These are phyloP conservation scores for Didymella lethalis DNA, from an alignment of 2,329 filamentous ascomycete species.

Conservation along the genomic window DNA sequence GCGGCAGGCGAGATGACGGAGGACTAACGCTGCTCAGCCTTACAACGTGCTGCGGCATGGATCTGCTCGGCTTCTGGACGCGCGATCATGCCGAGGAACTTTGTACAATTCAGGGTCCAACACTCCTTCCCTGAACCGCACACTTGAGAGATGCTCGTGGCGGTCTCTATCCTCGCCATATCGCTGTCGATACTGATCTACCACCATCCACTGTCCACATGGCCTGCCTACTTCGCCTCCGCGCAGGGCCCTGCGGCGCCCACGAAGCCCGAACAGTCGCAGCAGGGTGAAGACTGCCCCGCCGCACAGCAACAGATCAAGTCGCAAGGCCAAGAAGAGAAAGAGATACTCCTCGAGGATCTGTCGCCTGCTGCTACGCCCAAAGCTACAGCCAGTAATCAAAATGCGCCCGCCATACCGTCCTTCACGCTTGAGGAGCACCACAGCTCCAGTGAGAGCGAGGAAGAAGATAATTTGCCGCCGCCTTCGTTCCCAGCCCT, in stretches of 20 bases:
- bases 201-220: slow-evolving; percentile 48
- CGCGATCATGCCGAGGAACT: slow-evolving; percentile 9
- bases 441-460: slow-evolving; percentile 36
- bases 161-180: slow-evolving; percentile 48
- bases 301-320: slow-evolving; percentile 28
- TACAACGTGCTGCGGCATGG: slow-evolving; percentile 16
- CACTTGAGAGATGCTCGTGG: slow-evolving; percentile 49
- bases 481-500: slow-evolving; percentile 56
- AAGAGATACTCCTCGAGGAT: slow-evolving; percentile 2
- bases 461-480: slow-evolving; percentile 48
- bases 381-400: slow-evolving; percentile 34
- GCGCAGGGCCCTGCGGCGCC: slow-evolving; percentile 20
- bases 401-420: slow-evolving; percentile 35
- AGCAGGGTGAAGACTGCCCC: slow-evolving; percentile 25
- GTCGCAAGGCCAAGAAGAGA: slow-evolving; percentile 20
- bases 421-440: slow-evolving; percentile 50
- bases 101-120: slow-evolving; percentile 25
- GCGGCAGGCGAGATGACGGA: slow-evolving; percentile 15
- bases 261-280: slow-evolving; percentile 27
- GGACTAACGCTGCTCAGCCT: slow-evolving; percentile 16
- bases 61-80: slow-evolving; percentile 13
- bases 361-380: slow-evolving; percentile 45
- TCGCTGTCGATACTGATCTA: slow-evolving; percentile 50
- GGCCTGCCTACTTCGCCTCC: slow-evolving; percentile 35
- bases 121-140: slow-evolving; percentile 10